Percentiles rank a stretch among this genome's conserved stretches.
Conservation (phyloP, 108 stramenopile species). For the Craspedostauros australis region DNA sequence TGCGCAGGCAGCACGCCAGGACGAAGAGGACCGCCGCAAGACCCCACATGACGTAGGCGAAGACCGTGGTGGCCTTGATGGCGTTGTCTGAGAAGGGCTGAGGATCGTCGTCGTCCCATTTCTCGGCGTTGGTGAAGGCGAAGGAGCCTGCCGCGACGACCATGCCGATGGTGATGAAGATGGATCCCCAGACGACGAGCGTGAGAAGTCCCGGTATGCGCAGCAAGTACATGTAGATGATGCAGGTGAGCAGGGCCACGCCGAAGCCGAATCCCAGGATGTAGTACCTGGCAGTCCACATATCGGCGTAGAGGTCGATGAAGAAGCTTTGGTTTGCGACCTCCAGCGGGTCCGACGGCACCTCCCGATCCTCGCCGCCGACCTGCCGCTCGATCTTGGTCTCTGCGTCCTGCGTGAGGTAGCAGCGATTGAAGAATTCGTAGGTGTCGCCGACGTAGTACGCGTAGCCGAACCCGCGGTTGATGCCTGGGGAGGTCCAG, state of each 20-base stretch:
- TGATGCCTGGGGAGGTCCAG: conserved; percentile 42
- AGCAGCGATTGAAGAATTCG: conserved; percentile 44
- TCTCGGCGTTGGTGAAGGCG: conserved; percentile 25
- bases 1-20: conserved; percentile 72
- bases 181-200: conserved; percentile 76
- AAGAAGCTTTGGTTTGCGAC: conserved; percentile 29
- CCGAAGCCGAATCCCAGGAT: conserved; percentile 85
- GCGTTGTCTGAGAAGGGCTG: conserved; percentile 30
- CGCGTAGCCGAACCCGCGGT: conserved; percentile 50
- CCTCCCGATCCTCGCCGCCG: not conserved
- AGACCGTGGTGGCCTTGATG: conserved; percentile 37
- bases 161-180: conserved; percentile 52
- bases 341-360: too few species aligned
- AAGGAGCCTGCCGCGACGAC: conserved; percentile 57
- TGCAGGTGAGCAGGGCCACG: conserved; percentile 50
- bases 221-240: conserved; percentile 65
- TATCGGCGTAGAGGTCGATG: conserved; percentile 59
- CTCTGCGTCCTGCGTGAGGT: conserved; percentile 38
- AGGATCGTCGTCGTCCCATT: conserved; percentile 48
- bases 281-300: conserved; percentile 35
- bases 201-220: conserved; percentile 77
- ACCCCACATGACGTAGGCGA: conserved; percentile 51
- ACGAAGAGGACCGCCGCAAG: conserved; percentile 48
- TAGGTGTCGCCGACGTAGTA: conserved; percentile 64
- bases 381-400: conserved; percentile 16